These are phyloP conservation scores for Orychophragmus violaceus DNA, from an alignment of 345 rosid genomes.

Conservation along the genomic window DNA sequence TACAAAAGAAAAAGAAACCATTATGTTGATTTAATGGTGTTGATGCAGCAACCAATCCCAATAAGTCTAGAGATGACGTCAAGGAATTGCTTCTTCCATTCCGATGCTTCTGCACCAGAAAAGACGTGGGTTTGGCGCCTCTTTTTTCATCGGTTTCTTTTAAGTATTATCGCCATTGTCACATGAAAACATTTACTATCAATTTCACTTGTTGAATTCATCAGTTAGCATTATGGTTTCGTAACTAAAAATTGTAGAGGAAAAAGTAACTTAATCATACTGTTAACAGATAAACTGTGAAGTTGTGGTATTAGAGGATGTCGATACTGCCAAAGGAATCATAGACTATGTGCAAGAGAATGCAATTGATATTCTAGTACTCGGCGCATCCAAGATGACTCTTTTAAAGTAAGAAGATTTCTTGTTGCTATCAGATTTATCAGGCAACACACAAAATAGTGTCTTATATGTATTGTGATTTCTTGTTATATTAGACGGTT, in stretches of 20 bases:
- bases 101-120: slow-evolving; percentile 75
- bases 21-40: neutral
- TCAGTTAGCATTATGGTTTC: neutral
- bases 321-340: slow-evolving; percentile 50
- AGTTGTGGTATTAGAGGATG: slow-evolving; percentile 51
- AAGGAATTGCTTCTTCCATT: slow-evolving; percentile 71
- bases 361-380: slow-evolving; percentile 40
- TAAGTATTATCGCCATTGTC: neutral
- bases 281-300: slow-evolving; percentile 52
- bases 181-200: neutral
- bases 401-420: slow-evolving; percentile 44
- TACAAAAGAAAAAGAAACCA: neutral
- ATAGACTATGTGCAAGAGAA: slow-evolving; percentile 35
- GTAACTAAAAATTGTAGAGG: neutral
- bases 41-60: slow-evolving; percentile 2
- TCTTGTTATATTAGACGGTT: slow-evolving; percentile 41
- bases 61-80: slow-evolving; percentile 21
- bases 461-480: neutral
- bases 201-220: neutral
- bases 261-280: neutral
- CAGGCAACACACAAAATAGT: neutral
- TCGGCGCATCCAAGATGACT: slow-evolving; percentile 58
- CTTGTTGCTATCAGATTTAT: neutral
- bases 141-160: neutral
- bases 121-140: slow-evolving; percentile 42